These are phyloP conservation scores for Deinandra increscens DNA, from an alignment of 129 eudicot genomes.

Conservation along the genomic window DNA sequence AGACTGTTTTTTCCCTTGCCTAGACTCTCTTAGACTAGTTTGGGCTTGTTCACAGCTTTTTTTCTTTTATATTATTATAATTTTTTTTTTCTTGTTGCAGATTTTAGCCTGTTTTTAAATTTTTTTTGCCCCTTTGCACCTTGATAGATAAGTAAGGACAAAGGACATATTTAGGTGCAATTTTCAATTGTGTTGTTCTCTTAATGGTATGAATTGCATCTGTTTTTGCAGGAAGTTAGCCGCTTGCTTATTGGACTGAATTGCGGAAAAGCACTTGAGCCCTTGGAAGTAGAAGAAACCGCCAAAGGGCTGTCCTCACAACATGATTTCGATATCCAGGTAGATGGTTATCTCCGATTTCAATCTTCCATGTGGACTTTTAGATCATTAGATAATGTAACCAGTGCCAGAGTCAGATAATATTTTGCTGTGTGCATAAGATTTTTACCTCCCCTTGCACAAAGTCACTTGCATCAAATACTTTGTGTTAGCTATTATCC, in stretches of 20 bases:
- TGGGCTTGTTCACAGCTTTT: too few relatives aligned
- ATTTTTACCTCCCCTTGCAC: not conserved
- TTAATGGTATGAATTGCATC: conserved; percentile 5
- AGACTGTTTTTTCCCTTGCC: too few relatives aligned
- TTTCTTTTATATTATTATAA: too few relatives aligned
- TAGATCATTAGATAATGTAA: not conserved
- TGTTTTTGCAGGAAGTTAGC: conserved; percentile 69
- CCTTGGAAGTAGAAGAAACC: conserved; percentile 41
- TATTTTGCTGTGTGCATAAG: not conserved
- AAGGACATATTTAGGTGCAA: not conserved
- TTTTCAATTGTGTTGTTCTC: not conserved
- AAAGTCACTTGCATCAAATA: not conserved
- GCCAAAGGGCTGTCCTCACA: conserved; percentile 57
- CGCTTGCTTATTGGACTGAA: conserved; percentile 84
- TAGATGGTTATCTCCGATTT: conserved; percentile 13
- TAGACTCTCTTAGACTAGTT: too few relatives aligned
- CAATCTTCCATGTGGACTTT: conserved; percentile 5
- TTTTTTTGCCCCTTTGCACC: too few relatives aligned
- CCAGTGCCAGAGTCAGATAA: not conserved
- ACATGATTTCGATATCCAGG: conserved; percentile 94
- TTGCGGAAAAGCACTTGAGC: conserved; percentile 72
- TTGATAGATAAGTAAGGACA: not conserved
- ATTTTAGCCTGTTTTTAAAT: too few relatives aligned
- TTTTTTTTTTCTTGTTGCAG: too few relatives aligned
- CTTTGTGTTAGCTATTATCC: not conserved